Evolutionary conservation across 2,329 filamentous ascomycete species (phyloP), one percentile per base, ranked within the genome.

Genomic region (Fusarium sp.): DNA sequence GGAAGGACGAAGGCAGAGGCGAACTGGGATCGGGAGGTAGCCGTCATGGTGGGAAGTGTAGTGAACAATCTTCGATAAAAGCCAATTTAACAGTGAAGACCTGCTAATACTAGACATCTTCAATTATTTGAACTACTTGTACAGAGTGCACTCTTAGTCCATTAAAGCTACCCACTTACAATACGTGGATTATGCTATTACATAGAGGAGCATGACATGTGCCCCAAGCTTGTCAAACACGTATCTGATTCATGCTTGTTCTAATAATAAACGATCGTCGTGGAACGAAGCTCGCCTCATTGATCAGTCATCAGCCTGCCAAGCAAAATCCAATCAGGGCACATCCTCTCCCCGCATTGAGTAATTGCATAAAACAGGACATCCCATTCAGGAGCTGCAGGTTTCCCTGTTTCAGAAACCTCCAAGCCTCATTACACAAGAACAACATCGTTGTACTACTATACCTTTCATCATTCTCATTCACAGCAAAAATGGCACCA

Each of bases 31-130:
- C 88, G 95, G 42, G 96, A 98, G 81, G 91, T 95, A 50, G 94
- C 95, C 3, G 95, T 98, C 50, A 98, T 98, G 95, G 92, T 97
- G 44, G 91, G 92, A 55, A 93, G 93, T 74, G 89, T 98, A 8
- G 85, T 94, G 42, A 87, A 86, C 50, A 86, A 86, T 63, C 74
- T 89, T 14, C 81, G 85, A 67, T 78, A 66, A 65, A 32, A 24
- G 24, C 38, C 45, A n/a, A 22, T 27, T 32, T 32, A 18, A 53
- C 24, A 49, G 32, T 29, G 12, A 45, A n/a, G 18, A 14, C 22
- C 15, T 20, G 8, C 11, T 47, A 20, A 20, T 27, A 30, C 8
- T 25, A 53, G 14, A 9, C n/a, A 12, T 38, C 18, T 38, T 32
- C 15, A 12, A 52, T 18, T 43, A 27, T 53, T 42, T 42, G 50